Base-by-base conservation (phyloP, 2,329 filamentous ascomycete genomes). In the Fusarium armeniacum region DNA sequence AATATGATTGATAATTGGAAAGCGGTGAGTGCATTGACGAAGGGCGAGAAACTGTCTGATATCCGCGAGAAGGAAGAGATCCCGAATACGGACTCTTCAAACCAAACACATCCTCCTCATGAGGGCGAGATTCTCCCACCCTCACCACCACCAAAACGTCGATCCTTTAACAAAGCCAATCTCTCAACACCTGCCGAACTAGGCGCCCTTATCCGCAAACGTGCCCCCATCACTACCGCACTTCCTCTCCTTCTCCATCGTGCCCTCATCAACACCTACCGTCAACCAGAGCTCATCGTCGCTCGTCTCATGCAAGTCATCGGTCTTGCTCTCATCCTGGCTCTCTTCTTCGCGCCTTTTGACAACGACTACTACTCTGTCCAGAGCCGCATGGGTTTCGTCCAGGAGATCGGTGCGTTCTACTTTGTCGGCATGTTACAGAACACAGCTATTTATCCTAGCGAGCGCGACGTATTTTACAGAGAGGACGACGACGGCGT, bases 341-440 rank as follows among this genome's bases (percentile, higher is more conserved):
- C 89, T 0, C 81, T 92, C 15, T 92, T 92, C 82, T 93, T 93
- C 75, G 87, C 91, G 1, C 92, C 92, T 0, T 77, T 94, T 5
- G 85, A 89, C 69, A 85, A 89, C 73, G 85, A 93, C 76, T 93
- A 91, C 80, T 87, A 84, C 55, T 87, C 87, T 3, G 85, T 94
- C 0, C 92, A 94, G 76, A 92, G 89, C 52, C 86, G 91, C 2
- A 85, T 94, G 71, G 92, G 92, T 0, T 91, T 93, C 70, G 81
- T 93, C 1, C 89, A 93, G 68, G 87, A 94, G 75, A 84, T 93
- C 32, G 87, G 89, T 2, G 89, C 91, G 0, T 87, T 92, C 36
- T 91, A 92, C 78, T 92, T 92, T 71, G 87, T 92, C 3, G 91
- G 91, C 30, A 93, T 94, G 91, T 83, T 94, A 15, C 91, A 94